Conservation (phyloP, 371 early-diverging fungal species). For the Mortierella sp. region DNA sequence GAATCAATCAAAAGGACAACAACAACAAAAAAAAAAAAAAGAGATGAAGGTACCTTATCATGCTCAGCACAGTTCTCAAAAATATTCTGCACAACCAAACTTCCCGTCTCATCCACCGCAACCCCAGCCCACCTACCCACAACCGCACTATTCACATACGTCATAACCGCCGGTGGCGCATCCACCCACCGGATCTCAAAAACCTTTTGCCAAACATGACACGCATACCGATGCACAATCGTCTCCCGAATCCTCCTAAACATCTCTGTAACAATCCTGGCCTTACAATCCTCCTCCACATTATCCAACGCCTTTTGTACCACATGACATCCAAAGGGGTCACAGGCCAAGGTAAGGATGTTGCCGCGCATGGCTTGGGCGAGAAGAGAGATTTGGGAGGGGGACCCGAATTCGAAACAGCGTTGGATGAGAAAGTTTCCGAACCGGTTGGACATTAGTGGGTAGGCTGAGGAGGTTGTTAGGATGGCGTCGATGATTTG, state of each 20-base stretch:
- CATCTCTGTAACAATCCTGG: slow-evolving; percentile 72
- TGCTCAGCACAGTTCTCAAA: slow-evolving; percentile 78
- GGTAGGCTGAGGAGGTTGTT: slow-evolving; percentile 61
- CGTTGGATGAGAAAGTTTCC: slow-evolving; percentile 86
- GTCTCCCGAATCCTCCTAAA: slow-evolving; percentile 75
- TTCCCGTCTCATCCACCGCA: slow-evolving; percentile 84
- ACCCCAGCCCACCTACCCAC: slow-evolving; percentile 76
- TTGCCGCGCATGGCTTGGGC: slow-evolving; percentile 75
- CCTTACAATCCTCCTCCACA: slow-evolving; percentile 72
- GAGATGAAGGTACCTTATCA: slow-evolving; percentile 64
- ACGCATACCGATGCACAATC: slow-evolving; percentile 82
- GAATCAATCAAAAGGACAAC: no score
- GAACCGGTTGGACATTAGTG: slow-evolving; percentile 81
- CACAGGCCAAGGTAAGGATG: slow-evolving; percentile 74
- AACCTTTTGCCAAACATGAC: slow-evolving; percentile 86
- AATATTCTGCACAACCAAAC: slow-evolving; percentile 85
- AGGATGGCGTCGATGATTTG: slow-evolving; percentile 73
- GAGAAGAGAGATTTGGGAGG: slow-evolving; percentile 69
- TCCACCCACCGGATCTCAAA: slow-evolving; percentile 77
- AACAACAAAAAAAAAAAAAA: background rate
- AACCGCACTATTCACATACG: slow-evolving; percentile 70
- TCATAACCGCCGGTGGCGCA: slow-evolving; percentile 69
- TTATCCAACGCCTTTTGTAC: slow-evolving; percentile 83
- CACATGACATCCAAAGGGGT: slow-evolving; percentile 86
- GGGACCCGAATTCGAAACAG: slow-evolving; percentile 75